Percentiles rank a stretch among this genome's conserved stretches.
These are phyloP conservation scores for Myxozyma sirexii DNA, from an alignment of 805 yeast species.

Conservation along the genomic window DNA sequence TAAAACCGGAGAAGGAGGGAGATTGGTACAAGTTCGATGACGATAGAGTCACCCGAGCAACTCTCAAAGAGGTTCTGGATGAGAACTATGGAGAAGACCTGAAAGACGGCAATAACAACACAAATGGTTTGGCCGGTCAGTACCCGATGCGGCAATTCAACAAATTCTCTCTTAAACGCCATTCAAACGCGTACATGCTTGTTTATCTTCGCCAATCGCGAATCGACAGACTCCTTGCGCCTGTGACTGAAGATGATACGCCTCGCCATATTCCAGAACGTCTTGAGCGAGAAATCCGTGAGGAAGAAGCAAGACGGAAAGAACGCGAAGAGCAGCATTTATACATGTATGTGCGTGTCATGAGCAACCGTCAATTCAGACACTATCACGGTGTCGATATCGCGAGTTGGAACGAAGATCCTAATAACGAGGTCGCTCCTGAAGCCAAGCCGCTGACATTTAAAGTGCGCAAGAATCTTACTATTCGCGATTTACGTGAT, in stretches of 20 bases:
- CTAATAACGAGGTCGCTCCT: constrained; percentile 39
- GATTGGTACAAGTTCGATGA: constrained; percentile 94
- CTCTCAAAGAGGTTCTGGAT: constrained; percentile 81
- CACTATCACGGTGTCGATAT: constrained; percentile 74
- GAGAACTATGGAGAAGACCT: constrained; percentile 88
- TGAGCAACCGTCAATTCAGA: constrained; percentile 56
- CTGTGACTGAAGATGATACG: constrained; percentile 55
- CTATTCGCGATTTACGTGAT: constrained; percentile 54
- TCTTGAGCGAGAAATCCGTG: constrained; percentile 64
- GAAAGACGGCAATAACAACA: constrained; percentile 14
- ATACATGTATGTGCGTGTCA: constrained; percentile 60
- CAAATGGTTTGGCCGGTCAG: constrained; percentile 20
- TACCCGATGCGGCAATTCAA: constrained; percentile 51
- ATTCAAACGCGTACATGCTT: constrained; percentile 95
- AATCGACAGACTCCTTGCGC: constrained; percentile 60
- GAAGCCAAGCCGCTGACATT: constrained; percentile 53
- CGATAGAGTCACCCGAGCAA: constrained; percentile 88
- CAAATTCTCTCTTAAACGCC: constrained; percentile 60
- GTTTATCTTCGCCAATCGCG: constrained; percentile 78
- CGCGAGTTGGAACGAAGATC: constrained; percentile 59
- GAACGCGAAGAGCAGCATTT: constrained; percentile 74
- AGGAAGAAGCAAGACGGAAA: constrained; percentile 54
- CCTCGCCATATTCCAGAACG: constrained; percentile 72
- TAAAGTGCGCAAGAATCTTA: constrained; percentile 59
- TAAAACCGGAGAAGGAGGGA: constrained; percentile 71